Conservation (phyloP, 2,329 filamentous ascomycete species). For the Capronia americana region DNA sequence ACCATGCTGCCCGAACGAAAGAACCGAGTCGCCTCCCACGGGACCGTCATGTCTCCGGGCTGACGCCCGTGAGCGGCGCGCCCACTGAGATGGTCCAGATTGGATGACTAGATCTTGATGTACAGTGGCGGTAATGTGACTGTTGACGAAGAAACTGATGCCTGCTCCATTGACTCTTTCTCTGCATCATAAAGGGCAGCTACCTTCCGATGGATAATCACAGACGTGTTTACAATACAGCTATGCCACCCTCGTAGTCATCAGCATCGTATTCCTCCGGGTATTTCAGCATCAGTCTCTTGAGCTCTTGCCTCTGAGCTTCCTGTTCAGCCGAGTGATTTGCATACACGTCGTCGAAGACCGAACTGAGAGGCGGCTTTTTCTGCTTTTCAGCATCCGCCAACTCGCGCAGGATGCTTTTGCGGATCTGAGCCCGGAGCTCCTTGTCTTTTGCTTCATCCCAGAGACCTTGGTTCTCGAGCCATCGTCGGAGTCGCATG, state of each 20-base stretch:
- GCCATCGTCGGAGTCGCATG: conserved; percentile 82
- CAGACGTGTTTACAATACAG: conserved; percentile 57
- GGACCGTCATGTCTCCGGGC: no score
- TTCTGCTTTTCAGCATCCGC: conserved; percentile 68
- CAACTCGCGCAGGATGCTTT: conserved; percentile 83
- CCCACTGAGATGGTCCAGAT: no score
- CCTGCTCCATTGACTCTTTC: no score
- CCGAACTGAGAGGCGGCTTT: conserved; percentile 59
- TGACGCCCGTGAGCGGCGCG: no score
- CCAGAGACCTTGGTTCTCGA: conserved; percentile 84
- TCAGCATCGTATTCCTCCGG: conserved; percentile 88
- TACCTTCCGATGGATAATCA: no score
- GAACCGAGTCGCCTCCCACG: no score
- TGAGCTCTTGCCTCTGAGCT: conserved; percentile 77
- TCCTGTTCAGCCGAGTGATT: conserved; percentile 78
- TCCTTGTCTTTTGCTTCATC: conserved; percentile 80
- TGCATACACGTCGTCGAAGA: conserved; percentile 88
- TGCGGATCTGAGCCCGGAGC: conserved; percentile 67
- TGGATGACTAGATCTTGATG: no score
- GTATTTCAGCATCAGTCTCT: conserved; percentile 76
- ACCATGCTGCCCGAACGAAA: no score
- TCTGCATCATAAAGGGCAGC: no score
- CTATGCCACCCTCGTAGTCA: conserved; percentile 75
- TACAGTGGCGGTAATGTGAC: no score
- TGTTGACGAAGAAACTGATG: no score